Percentiles rank a stretch among this genome's conserved stretches.
Evolutionary conservation across 2,329 filamentous ascomycete genomes (phyloP).

Genomic region (Colletotrichum melonis): DNA sequence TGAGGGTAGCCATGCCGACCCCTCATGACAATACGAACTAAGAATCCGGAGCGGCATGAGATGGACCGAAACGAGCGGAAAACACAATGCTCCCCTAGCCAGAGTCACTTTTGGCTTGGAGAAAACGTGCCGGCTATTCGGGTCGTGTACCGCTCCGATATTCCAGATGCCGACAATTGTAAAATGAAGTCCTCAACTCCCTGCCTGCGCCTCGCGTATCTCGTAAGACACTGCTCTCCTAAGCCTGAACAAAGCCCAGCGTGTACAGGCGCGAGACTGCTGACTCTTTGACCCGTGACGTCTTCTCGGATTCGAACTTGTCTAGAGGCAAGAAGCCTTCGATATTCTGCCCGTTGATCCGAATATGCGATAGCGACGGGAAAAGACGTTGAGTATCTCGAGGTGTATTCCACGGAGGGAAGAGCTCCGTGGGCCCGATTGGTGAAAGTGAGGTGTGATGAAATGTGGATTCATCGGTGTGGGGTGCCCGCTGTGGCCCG

Average conservation of each 20-base stretch:
- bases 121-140: slow-evolving; percentile 13
- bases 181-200: too few species aligned
- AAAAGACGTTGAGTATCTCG: background rate
- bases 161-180: background rate
- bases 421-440: slow-evolving; percentile 22
- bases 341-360: background rate
- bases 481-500: background rate
- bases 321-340: background rate
- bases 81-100: background rate
- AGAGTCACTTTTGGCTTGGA: background rate
- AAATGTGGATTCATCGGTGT: slow-evolving; percentile 18
- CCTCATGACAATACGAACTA: slow-evolving; percentile 12
- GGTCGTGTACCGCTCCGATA: slow-evolving; percentile 11
- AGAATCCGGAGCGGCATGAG: slow-evolving; percentile 6
- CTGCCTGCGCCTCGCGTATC: background rate
- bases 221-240: background rate
- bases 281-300: background rate
- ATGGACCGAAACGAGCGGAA: slow-evolving; percentile 29
- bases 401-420: slow-evolving; percentile 10
- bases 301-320: background rate
- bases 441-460: slow-evolving; percentile 9
- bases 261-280: background rate
- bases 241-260: background rate
- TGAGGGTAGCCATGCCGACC: background rate
- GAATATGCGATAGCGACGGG: background rate